Evolutionary conservation across 2,329 filamentous ascomycete genomes (phyloP), one percentile per base, ranked within the genome.

Genomic region (Clonostachys rhizophaga): DNA sequence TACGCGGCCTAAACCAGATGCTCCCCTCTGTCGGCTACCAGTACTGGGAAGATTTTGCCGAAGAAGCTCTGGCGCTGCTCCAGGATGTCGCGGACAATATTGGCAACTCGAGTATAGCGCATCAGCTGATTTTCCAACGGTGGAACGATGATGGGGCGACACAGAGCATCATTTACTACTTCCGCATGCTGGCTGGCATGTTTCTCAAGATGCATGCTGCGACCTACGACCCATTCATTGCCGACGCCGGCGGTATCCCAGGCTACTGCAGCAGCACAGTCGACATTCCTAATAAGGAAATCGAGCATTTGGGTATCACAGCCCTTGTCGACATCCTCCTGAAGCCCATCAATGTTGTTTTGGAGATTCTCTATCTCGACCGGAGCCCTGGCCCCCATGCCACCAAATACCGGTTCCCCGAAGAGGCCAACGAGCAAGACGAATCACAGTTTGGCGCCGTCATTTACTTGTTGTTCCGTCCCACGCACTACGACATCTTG

Each of bases 321-420:
- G 81, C 89, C 3, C 73, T 97, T 44, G 81, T 86, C 51, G 84
- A 92, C 52, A 79, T 90, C 24, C 76, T 97, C 5, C 80, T 97
- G 52, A 86, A 89, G 59, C 88, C 87, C 8, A 84, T 85, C 44
- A 83, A 84, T 14, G 82, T 96, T 52, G 83, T 85, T 5, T 79
- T 97, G 17, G 90, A 96, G 61, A 88, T 97, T 52, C 83, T 90
- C 46, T 96, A 97, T 62, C 81, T 99, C 9, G 94, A 97, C 62
- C 83, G 90, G 56, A 96, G 88, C 58, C 75, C 83, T 42, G 91
- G 91, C 16, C 76, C 79, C 42, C 78, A 87, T 57, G 89, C 90
- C 57, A 95, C 89, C 60, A 79, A 76, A 34, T 84, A 87, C 61
- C 77, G 78, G 18, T 81, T 87, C 56, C 83, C 77, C 4, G 72